These are phyloP conservation scores for Waltiozyma sp. DNA, from an alignment of 1,139 yeast genomes.

Conservation along the genomic window DNA sequence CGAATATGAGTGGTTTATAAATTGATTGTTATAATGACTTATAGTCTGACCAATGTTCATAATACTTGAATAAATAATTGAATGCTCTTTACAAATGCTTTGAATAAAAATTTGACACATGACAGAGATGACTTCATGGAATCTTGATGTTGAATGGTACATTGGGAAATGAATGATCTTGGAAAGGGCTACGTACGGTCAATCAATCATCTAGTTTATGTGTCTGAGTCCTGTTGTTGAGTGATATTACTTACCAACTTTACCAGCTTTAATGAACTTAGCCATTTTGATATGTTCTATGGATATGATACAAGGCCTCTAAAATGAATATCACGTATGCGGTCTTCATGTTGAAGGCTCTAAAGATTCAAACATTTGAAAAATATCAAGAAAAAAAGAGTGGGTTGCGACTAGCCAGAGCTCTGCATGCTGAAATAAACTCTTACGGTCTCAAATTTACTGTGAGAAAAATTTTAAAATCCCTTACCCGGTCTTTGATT, in stretches of 20 bases:
- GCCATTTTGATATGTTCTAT: slow-evolving; percentile 44
- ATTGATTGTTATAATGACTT: too few species aligned
- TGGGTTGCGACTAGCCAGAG: slow-evolving; percentile 14
- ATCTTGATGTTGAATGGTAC: not conserved
- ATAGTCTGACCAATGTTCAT: too few species aligned
- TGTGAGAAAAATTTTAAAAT: not conserved
- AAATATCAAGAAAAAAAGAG: slow-evolving; percentile 9
- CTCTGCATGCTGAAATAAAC: slow-evolving; percentile 3
- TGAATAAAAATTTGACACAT: too few species aligned
- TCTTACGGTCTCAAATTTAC: slow-evolving; percentile 3
- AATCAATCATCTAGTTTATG: not conserved
- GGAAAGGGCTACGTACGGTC: not conserved
- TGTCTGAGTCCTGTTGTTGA: not conserved
- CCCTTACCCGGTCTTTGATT: slow-evolving; percentile 1
- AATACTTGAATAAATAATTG: too few species aligned
- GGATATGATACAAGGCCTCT: not conserved
- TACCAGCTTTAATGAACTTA: slow-evolving; percentile 98
- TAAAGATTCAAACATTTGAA: slow-evolving; percentile 5
- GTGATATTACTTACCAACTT: slow-evolving; percentile 75
- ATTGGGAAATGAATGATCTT: not conserved
- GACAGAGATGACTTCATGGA: not conserved
- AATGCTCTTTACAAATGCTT: too few species aligned
- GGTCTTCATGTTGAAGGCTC: not conserved
- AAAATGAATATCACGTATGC: not conserved
- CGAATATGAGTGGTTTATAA: too few species aligned